Conservation (phyloP, 1,284 basidiomycete species). For the Pseudozyma sp. region DNA sequence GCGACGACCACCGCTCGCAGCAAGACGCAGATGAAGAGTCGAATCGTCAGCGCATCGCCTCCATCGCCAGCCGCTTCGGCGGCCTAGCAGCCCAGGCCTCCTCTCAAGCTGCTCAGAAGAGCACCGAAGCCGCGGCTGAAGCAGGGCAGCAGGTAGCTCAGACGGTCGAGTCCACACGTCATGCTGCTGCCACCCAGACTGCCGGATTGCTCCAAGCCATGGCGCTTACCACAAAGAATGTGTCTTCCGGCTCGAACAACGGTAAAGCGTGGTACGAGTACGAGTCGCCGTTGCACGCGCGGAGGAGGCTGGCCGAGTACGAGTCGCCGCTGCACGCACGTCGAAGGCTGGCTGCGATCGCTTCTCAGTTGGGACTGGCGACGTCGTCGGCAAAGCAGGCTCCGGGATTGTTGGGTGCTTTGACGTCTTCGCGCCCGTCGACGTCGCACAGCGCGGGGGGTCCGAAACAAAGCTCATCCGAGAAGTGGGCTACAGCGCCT, state of each 20-base stretch:
- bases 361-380: slow-evolving; percentile 49
- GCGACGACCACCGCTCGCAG: slow-evolving; percentile 1
- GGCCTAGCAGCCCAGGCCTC: slow-evolving; percentile 32
- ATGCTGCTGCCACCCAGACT: slow-evolving; percentile 31
- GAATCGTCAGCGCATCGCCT: slow-evolving; percentile 36
- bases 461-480: background rate
- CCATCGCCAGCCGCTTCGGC: slow-evolving; percentile 42
- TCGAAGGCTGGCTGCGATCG: slow-evolving; percentile 48
- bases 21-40: slow-evolving; percentile 18
- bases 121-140: slow-evolving; percentile 17
- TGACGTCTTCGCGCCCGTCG: slow-evolving; percentile 10
- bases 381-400: slow-evolving; percentile 42
- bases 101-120: slow-evolving; percentile 25
- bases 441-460: no score
- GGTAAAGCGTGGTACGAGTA: slow-evolving; percentile 39
- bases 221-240: slow-evolving; percentile 42
- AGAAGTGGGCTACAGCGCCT: slow-evolving; percentile 39
- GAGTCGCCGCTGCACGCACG: slow-evolving; percentile 49
- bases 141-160: slow-evolving; percentile 27
- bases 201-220: slow-evolving; percentile 46
- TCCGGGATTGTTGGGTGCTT: slow-evolving; percentile 16
- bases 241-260: slow-evolving; percentile 14
- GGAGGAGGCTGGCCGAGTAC: slow-evolving; percentile 24
- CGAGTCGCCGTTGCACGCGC: slow-evolving; percentile 39
- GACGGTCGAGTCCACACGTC: slow-evolving; percentile 19